These are phyloP conservation scores for Kwoniella shivajii DNA, from an alignment of 1,284 basidiomycete species.

Conservation along the genomic window DNA sequence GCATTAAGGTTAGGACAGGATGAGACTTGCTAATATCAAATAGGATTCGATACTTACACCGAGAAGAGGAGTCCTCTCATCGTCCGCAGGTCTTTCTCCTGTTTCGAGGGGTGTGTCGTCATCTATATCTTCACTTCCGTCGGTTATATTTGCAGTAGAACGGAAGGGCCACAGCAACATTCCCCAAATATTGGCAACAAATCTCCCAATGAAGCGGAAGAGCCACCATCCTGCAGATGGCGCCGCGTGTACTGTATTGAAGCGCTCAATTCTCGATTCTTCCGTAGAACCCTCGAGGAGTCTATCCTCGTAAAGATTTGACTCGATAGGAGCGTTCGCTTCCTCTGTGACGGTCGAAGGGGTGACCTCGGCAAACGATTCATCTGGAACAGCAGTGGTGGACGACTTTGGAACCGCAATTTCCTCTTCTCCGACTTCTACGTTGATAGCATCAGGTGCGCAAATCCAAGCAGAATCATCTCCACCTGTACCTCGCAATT, in stretches of 20 bases:
- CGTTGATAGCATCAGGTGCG: slow-evolving; percentile 5
- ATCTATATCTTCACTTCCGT: not conserved
- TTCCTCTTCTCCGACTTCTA: slow-evolving; percentile 17
- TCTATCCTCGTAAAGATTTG: no score
- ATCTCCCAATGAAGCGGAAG: slow-evolving; percentile 8
- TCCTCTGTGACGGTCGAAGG: not conserved
- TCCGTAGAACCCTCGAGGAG: no score
- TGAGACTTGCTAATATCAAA: not conserved
- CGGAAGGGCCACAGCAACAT: slow-evolving; percentile 15
- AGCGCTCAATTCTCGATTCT: no score
- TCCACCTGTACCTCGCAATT: slow-evolving; percentile 6
- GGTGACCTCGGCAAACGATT: not conserved
- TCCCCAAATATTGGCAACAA: slow-evolving; percentile 20
- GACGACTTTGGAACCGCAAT: not conserved
- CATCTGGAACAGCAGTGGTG: not conserved
- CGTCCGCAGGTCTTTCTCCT: not conserved
- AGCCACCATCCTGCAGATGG: slow-evolving; percentile 13
- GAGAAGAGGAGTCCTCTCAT: slow-evolving; percentile 23
- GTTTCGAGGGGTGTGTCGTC: not conserved
- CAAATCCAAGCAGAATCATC: slow-evolving; percentile 18
- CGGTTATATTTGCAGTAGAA: not conserved
- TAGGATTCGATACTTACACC: slow-evolving; percentile 10
- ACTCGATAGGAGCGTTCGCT: no score
- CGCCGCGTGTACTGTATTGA: not conserved
- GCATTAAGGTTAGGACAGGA: not conserved